These are phyloP conservation scores for Trichoderma sp. DNA, from an alignment of 2,329 filamentous ascomycete species.

Conservation along the genomic window DNA sequence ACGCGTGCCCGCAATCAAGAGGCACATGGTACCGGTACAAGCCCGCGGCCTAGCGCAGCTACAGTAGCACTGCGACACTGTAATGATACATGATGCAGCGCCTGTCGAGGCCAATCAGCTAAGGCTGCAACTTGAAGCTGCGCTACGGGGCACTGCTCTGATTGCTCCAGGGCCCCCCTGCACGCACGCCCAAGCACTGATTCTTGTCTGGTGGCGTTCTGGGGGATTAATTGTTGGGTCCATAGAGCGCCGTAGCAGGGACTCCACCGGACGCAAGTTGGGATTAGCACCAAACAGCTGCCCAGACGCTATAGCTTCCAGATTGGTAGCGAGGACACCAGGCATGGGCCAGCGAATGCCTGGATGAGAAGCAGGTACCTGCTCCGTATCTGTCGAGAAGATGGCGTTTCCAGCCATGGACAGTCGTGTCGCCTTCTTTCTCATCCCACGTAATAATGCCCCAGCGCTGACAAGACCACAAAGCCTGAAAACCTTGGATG, in stretches of 20 bases:
- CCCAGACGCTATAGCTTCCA: background rate
- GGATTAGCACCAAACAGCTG: background rate
- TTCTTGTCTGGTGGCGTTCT: constrained; percentile 17
- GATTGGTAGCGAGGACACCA: background rate
- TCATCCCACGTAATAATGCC: background rate
- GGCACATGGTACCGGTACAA: background rate
- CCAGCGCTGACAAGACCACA: background rate
- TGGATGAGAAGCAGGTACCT: background rate
- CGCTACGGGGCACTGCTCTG: background rate
- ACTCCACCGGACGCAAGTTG: background rate
- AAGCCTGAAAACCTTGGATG: background rate
- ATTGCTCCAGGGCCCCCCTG: constrained; percentile 6
- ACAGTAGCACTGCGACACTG: background rate
- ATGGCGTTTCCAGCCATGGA: background rate
- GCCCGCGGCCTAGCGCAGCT: background rate
- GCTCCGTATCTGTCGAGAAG: background rate
- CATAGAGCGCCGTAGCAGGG: background rate
- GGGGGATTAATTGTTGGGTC: constrained; percentile 20
- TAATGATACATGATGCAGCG: background rate
- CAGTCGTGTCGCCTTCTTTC: background rate
- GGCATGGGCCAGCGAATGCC: background rate
- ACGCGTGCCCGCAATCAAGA: background rate
- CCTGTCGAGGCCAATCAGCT: background rate
- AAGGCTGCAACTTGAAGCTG: background rate
- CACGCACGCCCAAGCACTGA: background rate